Evolutionary conservation across 1,284 basidiomycete species (phyloP).

Genomic region (Ganoderma multipileum): DNA sequence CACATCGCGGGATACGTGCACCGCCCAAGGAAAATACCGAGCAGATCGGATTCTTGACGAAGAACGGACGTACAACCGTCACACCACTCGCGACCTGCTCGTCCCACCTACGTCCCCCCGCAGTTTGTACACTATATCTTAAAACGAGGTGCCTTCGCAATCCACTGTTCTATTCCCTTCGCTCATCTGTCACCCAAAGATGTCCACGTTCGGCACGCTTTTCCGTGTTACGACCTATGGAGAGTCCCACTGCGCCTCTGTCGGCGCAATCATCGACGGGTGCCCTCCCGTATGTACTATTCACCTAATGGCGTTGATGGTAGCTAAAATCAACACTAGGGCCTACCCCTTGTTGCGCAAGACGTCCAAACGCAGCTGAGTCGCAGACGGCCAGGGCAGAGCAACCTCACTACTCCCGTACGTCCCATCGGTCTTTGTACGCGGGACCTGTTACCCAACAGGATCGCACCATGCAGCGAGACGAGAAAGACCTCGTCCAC

Average conservation of each 20-base stretch:
- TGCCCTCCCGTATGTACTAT: constrained; percentile 84
- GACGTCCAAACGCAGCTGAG: constrained; percentile 96
- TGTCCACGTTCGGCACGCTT: constrained; percentile 93
- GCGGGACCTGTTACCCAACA: neutral
- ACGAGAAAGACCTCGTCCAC: constrained; percentile 96
- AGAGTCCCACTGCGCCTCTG: constrained; percentile 96
- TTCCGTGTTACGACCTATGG: constrained; percentile 98
- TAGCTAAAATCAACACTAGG: constrained; percentile 54
- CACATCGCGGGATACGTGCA: neutral
- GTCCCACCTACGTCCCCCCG: neutral
- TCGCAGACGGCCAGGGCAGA: constrained; percentile 94
- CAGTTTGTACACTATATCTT: neutral
- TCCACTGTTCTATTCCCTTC: neutral
- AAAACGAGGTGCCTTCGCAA: neutral
- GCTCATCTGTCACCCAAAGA: constrained; percentile 41
- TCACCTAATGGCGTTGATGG: constrained; percentile 9
- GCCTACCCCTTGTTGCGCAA: constrained; percentile 78
- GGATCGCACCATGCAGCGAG: constrained; percentile 65
- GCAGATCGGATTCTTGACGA: constrained; percentile 2
- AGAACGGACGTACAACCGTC: neutral
- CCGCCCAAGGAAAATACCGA: neutral
- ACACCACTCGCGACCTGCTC: neutral
- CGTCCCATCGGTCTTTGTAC: constrained; percentile 37
- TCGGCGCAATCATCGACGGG: constrained; percentile 97
- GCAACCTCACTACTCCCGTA: constrained; percentile 94